A percentile compares a stretch with the other conserved stretches of the same genome.
Conservation (phyloP, 352 stramenopile genomes). For the Pythium folliculosum region DNA sequence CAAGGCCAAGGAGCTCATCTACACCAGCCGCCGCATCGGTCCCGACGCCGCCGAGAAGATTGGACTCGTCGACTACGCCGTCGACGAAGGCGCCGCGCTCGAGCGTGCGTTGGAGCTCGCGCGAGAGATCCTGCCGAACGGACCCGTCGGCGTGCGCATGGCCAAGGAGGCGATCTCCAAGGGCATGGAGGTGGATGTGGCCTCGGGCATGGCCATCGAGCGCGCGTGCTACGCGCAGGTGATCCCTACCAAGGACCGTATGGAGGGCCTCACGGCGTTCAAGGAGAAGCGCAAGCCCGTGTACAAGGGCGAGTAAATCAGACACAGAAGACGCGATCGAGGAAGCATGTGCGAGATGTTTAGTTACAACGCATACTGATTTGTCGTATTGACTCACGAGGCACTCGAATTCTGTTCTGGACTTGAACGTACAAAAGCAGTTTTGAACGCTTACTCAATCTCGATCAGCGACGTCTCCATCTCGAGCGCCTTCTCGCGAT, state of each 20-base stretch:
- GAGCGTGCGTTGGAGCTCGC: constrained; percentile 83
- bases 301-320: constrained; percentile 91
- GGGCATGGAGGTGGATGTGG: constrained; percentile 84
- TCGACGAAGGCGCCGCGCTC: constrained; percentile 63
- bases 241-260: constrained; percentile 90
- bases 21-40: constrained; percentile 85
- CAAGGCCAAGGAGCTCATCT: constrained; percentile 95
- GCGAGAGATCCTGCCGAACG: constrained; percentile 90
- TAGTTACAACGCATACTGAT: too few relatives aligned
- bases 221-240: constrained; percentile 90
- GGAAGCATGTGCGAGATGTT: too few relatives aligned
- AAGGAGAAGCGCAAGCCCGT: constrained; percentile 91
- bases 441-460: constrained; percentile 32
- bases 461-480: constrained; percentile 39
- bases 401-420: too few relatives aligned
- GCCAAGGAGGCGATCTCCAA: constrained; percentile 90
- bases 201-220: constrained; percentile 90
- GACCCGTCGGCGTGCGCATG: constrained; percentile 90
- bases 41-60: constrained; percentile 76
- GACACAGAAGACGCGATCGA: too few relatives aligned
- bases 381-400: too few relatives aligned
- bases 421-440: too few relatives aligned
- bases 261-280: constrained; percentile 93
- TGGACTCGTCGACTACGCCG: constrained; percentile 89
- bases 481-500: constrained; percentile 23